Evolutionary conservation across 2,329 filamentous ascomycete genomes (phyloP).

Genomic region (Blastomyces percursus): DNA sequence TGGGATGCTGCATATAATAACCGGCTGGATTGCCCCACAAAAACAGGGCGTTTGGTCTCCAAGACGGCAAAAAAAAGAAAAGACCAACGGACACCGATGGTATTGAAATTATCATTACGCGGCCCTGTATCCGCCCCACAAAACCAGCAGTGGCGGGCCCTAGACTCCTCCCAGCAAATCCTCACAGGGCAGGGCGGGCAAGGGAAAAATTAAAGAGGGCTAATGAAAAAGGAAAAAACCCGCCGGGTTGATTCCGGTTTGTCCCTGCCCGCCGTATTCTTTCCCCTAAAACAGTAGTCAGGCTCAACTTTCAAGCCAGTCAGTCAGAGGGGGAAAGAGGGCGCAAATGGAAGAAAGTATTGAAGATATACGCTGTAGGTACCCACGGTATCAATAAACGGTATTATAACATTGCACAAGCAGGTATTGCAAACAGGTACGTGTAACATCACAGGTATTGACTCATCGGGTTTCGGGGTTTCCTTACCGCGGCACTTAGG

Average conservation of each 20-base stretch:
- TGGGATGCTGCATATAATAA: background rate
- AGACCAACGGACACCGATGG: background rate
- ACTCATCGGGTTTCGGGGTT: background rate
- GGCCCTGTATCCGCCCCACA: background rate
- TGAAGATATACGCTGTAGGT: background rate
- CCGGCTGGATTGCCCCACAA: background rate
- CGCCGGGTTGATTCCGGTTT: conserved; percentile 7
- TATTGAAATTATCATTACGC: background rate
- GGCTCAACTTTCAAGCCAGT: too few relatives aligned
- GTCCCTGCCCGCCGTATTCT: background rate
- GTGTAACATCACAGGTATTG: too few relatives aligned
- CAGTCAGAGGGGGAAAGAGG: too few relatives aligned
- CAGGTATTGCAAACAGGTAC: background rate
- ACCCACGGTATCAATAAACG: background rate
- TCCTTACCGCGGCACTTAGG: background rate
- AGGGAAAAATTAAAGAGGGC: too few relatives aligned
- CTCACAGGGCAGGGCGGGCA: background rate
- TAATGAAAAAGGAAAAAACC: background rate
- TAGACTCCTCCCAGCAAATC: background rate
- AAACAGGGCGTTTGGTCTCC: background rate
- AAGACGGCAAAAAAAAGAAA: background rate
- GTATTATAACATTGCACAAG: conserved; percentile 2
- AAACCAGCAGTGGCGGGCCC: background rate
- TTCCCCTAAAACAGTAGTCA: too few relatives aligned
- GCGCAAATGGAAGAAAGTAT: too few relatives aligned